These are phyloP conservation scores for Penicillium waksmanii DNA, from an alignment of 495 filamentous ascomycete genomes.

Conservation along the genomic window DNA sequence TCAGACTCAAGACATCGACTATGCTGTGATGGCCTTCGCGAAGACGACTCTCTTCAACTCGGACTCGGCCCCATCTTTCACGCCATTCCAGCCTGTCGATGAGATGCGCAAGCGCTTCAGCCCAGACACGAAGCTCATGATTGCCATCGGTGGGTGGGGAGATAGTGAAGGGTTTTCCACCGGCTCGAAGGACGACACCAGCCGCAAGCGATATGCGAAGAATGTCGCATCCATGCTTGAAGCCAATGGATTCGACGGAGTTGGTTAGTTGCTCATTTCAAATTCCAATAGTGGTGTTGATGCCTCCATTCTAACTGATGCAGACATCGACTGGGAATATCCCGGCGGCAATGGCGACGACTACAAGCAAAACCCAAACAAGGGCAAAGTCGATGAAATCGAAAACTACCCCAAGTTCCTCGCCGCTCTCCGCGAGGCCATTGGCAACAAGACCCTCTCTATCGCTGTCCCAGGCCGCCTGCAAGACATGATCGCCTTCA, in stretches of 20 bases:
- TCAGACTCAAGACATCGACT: conserved; percentile 40
- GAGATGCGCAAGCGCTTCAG: conserved; percentile 61
- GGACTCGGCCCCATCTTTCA: conserved; percentile 45
- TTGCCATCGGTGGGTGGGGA: conserved; percentile 78
- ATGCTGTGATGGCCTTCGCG: conserved; percentile 74
- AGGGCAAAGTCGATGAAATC: conserved; percentile 62
- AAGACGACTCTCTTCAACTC: conserved; percentile 62
- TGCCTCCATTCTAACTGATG: conserved; percentile 17
- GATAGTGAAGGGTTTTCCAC: conserved; percentile 64
- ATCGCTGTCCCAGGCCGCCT: conserved; percentile 71
- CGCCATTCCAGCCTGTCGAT: conserved; percentile 63
- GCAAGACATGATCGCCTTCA: conserved; percentile 76
- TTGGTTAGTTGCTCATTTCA: conserved; percentile 27
- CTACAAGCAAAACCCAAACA: conserved; percentile 71
- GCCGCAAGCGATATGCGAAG: conserved; percentile 60
- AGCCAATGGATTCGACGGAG: conserved; percentile 64
- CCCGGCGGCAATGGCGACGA: conserved; percentile 78
- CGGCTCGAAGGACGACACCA: conserved; percentile 57
- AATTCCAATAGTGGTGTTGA: too few species aligned
- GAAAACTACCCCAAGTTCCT: conserved; percentile 67
- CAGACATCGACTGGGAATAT: conserved; percentile 83
- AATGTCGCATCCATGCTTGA: conserved; percentile 67
- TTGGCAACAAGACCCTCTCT: conserved; percentile 68
- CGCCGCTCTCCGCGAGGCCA: conserved; percentile 57
- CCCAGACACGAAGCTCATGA: conserved; percentile 62